phyloP scores from a whole-genome alignment of 495 filamentous ascomycete genomes.

The Pseudomonodictys pantanalensis region DNA sequence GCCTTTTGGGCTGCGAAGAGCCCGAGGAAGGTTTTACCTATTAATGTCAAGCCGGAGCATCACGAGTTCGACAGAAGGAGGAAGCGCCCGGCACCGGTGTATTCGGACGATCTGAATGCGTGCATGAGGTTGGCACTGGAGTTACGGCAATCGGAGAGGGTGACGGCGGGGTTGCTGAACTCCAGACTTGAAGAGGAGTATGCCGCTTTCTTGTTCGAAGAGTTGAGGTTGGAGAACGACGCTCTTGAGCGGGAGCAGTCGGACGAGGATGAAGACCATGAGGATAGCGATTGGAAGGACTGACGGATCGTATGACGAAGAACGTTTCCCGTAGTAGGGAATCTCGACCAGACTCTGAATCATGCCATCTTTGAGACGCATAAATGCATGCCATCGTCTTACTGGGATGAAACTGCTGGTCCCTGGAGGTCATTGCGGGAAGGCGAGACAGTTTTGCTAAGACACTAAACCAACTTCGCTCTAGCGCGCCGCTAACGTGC shows the following conservation, averaged over 20 bases:
- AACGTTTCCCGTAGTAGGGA: too few species aligned
- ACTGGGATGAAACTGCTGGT: too few species aligned
- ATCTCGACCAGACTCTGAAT: too few species aligned
- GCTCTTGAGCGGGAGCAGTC: background rate
- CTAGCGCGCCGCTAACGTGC: too few species aligned
- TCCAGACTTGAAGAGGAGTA: constrained; percentile 1
- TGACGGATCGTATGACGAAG: background rate
- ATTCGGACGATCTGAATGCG: constrained; percentile 1
- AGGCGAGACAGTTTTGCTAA: too few species aligned
- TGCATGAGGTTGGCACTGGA: constrained; percentile 8
- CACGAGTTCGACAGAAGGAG: background rate
- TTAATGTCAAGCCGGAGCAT: background rate
- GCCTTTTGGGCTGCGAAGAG: background rate
- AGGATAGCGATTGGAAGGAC: background rate
- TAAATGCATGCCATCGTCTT: too few species aligned
- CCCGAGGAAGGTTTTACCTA: background rate
- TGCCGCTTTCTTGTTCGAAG: constrained; percentile 2
- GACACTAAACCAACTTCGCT: too few species aligned
- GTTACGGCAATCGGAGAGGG: background rate
- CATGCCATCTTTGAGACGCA: too few species aligned
- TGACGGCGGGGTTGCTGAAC: background rate
- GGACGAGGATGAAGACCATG: background rate
- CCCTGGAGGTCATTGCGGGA: too few species aligned
- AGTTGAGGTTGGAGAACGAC: background rate
- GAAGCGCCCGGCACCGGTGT: background rate